Evolutionary conservation across 768 basidiomycete genomes (phyloP).

Genomic region (Naganishia randhawae): DNA sequence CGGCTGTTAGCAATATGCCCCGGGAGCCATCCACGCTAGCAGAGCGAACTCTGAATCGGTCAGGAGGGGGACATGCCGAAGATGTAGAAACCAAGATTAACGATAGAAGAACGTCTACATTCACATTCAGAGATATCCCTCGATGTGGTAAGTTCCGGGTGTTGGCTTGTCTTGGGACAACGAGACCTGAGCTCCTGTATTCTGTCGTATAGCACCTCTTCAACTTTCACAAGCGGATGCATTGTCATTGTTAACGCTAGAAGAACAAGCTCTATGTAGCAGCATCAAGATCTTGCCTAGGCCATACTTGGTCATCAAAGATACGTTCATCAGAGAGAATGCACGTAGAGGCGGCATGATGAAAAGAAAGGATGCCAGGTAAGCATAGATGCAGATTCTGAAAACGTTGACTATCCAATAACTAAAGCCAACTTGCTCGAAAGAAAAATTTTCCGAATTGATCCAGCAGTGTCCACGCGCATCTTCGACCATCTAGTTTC

Average conservation of each 20-base stretch:
- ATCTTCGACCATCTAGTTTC: conserved; percentile 1
- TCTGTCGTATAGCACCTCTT: conserved; percentile 57
- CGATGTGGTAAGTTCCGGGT: not conserved
- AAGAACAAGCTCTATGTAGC: conserved; percentile 84
- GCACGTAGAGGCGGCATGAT: conserved; percentile 82
- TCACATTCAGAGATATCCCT: conserved; percentile 5
- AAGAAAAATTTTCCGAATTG: conserved; percentile 17
- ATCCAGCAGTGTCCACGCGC: conserved; percentile 5
- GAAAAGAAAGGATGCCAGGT: conserved; percentile 70
- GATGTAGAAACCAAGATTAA: not conserved
- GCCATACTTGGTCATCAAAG: conserved; percentile 93
- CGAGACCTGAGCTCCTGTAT: not conserved
- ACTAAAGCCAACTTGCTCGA: not conserved
- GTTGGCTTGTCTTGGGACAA: not conserved
- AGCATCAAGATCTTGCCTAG: conserved; percentile 85
- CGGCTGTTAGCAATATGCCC: not conserved
- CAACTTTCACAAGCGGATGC: conserved; percentile 87
- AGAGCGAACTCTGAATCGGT: conserved; percentile 4
- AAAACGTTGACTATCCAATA: not conserved
- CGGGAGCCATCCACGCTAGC: conserved; percentile 17
- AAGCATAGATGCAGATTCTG: not conserved
- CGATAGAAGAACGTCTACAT: not conserved
- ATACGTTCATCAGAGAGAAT: conserved; percentile 88
- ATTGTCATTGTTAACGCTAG: conserved; percentile 79
- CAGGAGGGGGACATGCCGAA: not conserved